Percentiles rank a stretch among this genome's conserved stretches.
Evolutionary conservation across 1,284 basidiomycete genomes (phyloP).

Genomic region (Schizophyllum amplum): DNA sequence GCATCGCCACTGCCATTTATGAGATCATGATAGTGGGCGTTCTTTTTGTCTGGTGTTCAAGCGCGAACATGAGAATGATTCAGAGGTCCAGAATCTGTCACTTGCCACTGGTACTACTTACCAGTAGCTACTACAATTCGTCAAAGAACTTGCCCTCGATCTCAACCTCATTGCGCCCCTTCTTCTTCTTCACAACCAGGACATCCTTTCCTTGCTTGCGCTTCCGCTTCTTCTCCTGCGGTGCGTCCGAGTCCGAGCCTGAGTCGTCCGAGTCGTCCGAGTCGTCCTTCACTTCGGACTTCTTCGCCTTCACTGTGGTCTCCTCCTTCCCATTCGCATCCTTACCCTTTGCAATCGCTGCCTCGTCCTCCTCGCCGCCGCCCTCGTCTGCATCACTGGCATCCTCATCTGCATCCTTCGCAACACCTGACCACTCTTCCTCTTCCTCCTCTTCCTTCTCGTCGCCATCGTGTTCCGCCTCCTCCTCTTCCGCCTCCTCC

Average conservation of each 20-base stretch:
- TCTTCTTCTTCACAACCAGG: constrained; percentile 41
- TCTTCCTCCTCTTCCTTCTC: constrained; percentile 18
- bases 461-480: constrained; percentile 24
- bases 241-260: constrained; percentile 20
- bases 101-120: too few relatives aligned
- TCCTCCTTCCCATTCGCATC: background rate
- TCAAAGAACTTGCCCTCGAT: constrained; percentile 63
- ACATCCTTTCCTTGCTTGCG: constrained; percentile 45
- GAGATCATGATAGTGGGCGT: too few relatives aligned
- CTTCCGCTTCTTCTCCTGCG: constrained; percentile 46
- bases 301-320: background rate
- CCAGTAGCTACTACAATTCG: constrained; percentile 38
- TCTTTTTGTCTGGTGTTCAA: too few relatives aligned
- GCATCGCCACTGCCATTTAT: too few relatives aligned
- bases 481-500: constrained; percentile 28
- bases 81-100: too few relatives aligned
- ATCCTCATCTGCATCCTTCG: constrained; percentile 14
- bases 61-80: too few relatives aligned
- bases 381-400: constrained; percentile 17
- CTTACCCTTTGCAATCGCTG: constrained; percentile 10
- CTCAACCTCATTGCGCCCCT: constrained; percentile 47
- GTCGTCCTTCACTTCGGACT: constrained; percentile 10
- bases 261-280: constrained; percentile 30
- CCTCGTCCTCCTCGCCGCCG: constrained; percentile 16
- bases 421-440: too few relatives aligned